Evolutionary conservation across 73 alveolate species (phyloP), one percentile per base, ranked within the genome.

Genomic region (Effrenium voratum): DNA sequence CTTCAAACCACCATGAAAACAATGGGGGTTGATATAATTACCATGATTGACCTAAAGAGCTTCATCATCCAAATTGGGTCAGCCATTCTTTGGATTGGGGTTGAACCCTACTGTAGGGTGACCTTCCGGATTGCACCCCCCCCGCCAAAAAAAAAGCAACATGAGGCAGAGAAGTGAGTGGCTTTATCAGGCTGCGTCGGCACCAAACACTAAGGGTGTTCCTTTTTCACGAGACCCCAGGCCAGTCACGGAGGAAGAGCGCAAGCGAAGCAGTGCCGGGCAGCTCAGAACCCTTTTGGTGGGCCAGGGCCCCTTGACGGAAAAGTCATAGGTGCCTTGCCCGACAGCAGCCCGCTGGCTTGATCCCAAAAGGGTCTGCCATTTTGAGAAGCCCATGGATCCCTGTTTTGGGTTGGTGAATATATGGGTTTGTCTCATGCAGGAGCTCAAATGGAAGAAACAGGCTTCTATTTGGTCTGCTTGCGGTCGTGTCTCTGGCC

Each of bases 261-360:
- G 92, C 36, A 82, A 82, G 73, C 72, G 73, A 32, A 49, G 92
- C 75, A 82, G 50, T 50, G 92, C 49, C 34, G 50, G 92, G 92
- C 15, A 59, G 5, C 87, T 40, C 60, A 76, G 87, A 0, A 57
- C n/a, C n/a, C n/a, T n/a, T n/a, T n/a, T n/a, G n/a, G n/a, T n/a
- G n/a, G n/a, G n/a, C n/a, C n/a, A 57, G 28, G 72, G 72, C 16
- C n/a, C 28, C 28, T 22, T 57, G 28, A 22, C 16, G 28, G n/a
- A 22, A 22, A 22, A 57, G 28, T 22, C 72, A 57, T 1, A 22
- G 28, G 28, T 30, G 3, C 16, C 40, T 41, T 12, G 40, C 47
- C 82, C 82, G 50, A 30, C n/a, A 40, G 77, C n/a, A 16, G 26
- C 77, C 40, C n/a, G 77, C n/a, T 34, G 44, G 43, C n/a, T 2